A percentile compares a stretch with the other conserved stretches of the same genome.
Evolutionary conservation across 306 rosid genomes (phyloP).

Genomic region (Dalbergia oliveri): DNA sequence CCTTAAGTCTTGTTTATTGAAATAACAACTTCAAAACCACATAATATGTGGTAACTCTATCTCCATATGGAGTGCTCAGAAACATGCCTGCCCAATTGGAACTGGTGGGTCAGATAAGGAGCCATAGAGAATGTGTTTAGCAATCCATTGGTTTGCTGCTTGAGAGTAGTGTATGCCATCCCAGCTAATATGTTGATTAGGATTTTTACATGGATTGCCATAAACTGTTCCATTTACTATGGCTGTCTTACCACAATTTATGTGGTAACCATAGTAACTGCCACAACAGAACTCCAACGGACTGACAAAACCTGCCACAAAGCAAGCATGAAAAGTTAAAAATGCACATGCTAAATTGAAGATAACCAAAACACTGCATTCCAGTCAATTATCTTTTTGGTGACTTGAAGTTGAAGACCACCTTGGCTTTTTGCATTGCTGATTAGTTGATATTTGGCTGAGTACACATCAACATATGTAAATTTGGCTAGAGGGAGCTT

Average conservation of each 20-base stretch:
- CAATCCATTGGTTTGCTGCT: slow-evolving; percentile 74
- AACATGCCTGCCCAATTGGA: slow-evolving; percentile 68
- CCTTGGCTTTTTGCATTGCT: slow-evolving; percentile 67
- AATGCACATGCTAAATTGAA: not conserved
- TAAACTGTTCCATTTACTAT: slow-evolving; percentile 76
- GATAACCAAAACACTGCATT: not conserved
- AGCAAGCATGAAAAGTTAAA: slow-evolving; percentile 17
- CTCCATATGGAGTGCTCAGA: slow-evolving; percentile 22
- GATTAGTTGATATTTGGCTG: slow-evolving; percentile 72
- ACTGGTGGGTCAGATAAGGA: slow-evolving; percentile 76
- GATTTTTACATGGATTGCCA: slow-evolving; percentile 77
- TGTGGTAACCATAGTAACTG: slow-evolving; percentile 70
- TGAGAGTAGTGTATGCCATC: slow-evolving; percentile 91
- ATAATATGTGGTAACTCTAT: not conserved
- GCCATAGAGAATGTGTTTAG: slow-evolving; percentile 64
- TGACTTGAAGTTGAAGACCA: slow-evolving; percentile 36
- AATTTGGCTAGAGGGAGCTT: slow-evolving; percentile 65
- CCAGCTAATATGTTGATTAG: slow-evolving; percentile 80
- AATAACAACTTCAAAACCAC: slow-evolving; percentile 20
- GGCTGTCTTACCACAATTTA: slow-evolving; percentile 71
- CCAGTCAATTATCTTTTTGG: not conserved
- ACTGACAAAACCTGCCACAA: slow-evolving; percentile 74
- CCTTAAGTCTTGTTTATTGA: slow-evolving; percentile 3
- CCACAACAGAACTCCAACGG: slow-evolving; percentile 91
- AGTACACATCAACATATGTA: slow-evolving; percentile 72